Evolutionary conservation across 495 filamentous ascomycete species (phyloP).

Genomic region (Aspergillus cristatus): DNA sequence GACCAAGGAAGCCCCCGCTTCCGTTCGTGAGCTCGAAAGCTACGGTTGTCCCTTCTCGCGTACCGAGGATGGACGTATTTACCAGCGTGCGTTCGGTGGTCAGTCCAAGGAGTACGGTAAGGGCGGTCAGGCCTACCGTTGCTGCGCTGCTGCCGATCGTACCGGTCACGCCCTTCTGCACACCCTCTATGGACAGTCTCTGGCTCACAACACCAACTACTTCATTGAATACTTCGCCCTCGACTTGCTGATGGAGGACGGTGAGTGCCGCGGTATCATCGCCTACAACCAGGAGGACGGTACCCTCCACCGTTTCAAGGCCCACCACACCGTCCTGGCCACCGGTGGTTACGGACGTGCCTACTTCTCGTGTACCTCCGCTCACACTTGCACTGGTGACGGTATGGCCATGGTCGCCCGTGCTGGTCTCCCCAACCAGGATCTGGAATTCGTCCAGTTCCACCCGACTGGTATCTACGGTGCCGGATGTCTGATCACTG

Average conservation of each 20-base stretch:
- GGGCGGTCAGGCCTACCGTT: slow-evolving; percentile 94
- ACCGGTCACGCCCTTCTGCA: slow-evolving; percentile 94
- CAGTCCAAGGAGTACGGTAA: slow-evolving; percentile 93
- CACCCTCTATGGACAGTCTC: slow-evolving; percentile 95
- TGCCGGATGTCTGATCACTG: slow-evolving; percentile 95
- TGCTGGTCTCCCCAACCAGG: slow-evolving; percentile 95
- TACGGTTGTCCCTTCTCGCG: slow-evolving; percentile 97
- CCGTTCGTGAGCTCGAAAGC: slow-evolving; percentile 90
- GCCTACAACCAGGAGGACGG: slow-evolving; percentile 98
- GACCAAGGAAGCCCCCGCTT: slow-evolving; percentile 87
- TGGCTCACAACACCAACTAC: slow-evolving; percentile 96
- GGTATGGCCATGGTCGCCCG: slow-evolving; percentile 98
- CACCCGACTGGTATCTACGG: slow-evolving; percentile 99
- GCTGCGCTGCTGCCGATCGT: slow-evolving; percentile 88
- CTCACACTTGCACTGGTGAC: slow-evolving; percentile 96
- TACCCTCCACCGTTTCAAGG: slow-evolving; percentile 90
- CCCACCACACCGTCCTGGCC: slow-evolving; percentile 90
- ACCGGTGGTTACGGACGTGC: slow-evolving; percentile 95
- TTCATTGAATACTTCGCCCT: slow-evolving; percentile 98
- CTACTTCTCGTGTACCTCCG: slow-evolving; percentile 96
- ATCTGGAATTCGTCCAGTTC: slow-evolving; percentile 99
- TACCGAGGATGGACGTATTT: slow-evolving; percentile 95
- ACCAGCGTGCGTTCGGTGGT: slow-evolving; percentile 96
- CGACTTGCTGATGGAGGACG: slow-evolving; percentile 93
- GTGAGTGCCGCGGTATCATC: slow-evolving; percentile 89